A percentile compares a stretch with the other conserved stretches of the same genome.
These are phyloP conservation scores for Fonsecaea monophora DNA, from an alignment of 2,329 filamentous ascomycete genomes.

Conservation along the genomic window DNA sequence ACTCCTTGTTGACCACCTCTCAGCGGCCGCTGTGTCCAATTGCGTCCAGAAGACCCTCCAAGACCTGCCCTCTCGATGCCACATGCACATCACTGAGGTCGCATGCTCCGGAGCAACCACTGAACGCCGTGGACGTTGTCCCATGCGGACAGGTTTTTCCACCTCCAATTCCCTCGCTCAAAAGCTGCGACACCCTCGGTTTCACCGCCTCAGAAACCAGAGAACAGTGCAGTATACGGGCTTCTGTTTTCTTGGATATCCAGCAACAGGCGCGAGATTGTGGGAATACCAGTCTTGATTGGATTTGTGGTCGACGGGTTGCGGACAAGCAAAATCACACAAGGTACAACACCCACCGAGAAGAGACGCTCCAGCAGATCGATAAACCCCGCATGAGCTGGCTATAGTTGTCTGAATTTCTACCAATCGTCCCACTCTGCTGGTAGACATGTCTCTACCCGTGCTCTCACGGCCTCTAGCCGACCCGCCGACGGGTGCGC, in stretches of 20 bases:
- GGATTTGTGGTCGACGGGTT: conserved; percentile 12
- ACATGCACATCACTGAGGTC: conserved; percentile 24
- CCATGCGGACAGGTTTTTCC: conserved; percentile 13
- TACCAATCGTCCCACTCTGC: conserved; percentile 9
- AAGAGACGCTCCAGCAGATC: neutral
- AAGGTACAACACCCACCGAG: neutral
- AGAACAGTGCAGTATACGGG: conserved; percentile 12
- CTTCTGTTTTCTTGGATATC: conserved; percentile 9
- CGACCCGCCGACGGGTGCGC: conserved; percentile 72
- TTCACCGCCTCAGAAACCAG: neutral
- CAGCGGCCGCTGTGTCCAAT: conserved; percentile 25
- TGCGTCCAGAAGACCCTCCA: conserved; percentile 25
- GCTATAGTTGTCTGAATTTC: conserved; percentile 11
- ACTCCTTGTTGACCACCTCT: conserved; percentile 22
- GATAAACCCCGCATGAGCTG: conserved; percentile 16
- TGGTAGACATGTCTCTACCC: conserved; percentile 35
- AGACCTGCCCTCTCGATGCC: conserved; percentile 24
- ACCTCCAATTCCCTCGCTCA: conserved; percentile 20
- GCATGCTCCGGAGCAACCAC: conserved; percentile 26
- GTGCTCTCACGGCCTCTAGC: conserved; percentile 60
- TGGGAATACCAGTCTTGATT: conserved; percentile 9
- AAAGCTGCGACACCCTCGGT: conserved; percentile 18
- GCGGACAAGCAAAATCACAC: conserved; percentile 9
- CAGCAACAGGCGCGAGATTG: conserved; percentile 1
- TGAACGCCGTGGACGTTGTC: conserved; percentile 20